Base-by-base conservation (phyloP, 75 land plant species). In the Cryptomeria japonica region DNA sequence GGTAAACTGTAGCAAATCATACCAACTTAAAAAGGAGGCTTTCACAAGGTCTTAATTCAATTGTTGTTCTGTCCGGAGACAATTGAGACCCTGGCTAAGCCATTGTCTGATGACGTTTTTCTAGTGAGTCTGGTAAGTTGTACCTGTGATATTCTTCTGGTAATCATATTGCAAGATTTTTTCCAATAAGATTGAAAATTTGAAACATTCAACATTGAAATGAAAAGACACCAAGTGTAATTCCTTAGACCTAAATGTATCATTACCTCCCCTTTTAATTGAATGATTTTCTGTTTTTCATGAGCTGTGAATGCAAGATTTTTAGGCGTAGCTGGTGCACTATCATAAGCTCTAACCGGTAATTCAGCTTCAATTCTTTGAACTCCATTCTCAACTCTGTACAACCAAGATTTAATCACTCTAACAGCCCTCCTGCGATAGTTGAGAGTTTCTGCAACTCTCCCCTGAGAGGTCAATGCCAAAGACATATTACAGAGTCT, bases 401-500 rank as follows among this genome's bases (percentile, higher is more conserved):
- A 85, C 39, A 97, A 83, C 12, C 96, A 89, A 55, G 95, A 87
- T 64, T 95, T 92, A 89, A 99, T 95, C 61, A 95, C 77, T 61
- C 95, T 84, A 34, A 96, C 94, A 68, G 97, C 99, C 84, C 90
- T 92, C 68, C 92, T 78, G 75, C 97, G 95, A 73, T 95, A 96
- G 38, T 89, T 91, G 87, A 96, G 89, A 70, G 97, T 97, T 70
- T 98, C 97, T 82, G 91, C 87, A 47, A 93, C 88, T 85, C 90
- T 95, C 0, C 91, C 86, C 16, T 90, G 93, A 38, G 95, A 87
- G 85, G 97, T 96, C 39, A 96, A 85, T 55, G 97, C 95, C 84
- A 97, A 88, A 78, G 95, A 94, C 72, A 98, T 92, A 79, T 95
- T 92, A 88, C 95, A 97, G 85, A 94, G 92, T 92, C 99, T 98